Evolutionary conservation across 140 eudicot genomes (phyloP), one percentile per base, ranked within the genome.

Genomic region (Erigeron philadelphicus): DNA sequence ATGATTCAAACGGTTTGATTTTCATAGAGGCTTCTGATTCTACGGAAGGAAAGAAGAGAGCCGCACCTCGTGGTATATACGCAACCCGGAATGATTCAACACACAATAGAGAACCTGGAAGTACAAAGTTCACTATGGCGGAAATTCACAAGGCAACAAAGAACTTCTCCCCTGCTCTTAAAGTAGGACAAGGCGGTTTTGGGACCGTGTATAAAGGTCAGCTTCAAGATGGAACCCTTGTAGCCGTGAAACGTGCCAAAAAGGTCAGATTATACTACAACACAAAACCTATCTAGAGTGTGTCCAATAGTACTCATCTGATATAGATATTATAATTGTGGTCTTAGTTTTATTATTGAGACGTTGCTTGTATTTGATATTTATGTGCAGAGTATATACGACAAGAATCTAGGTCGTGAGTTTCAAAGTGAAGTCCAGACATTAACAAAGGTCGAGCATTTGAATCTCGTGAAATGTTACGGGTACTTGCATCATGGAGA

Each of bases 161-260:
- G 68, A 87, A 85, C 64, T 89, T 93, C 68, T 84, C 95, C 9
- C 96, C 95, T 15, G 64, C 80, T 48, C 79, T 84, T 35, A 93
- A 89, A 79, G 72, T 93, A 53, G 98, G 98, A 63, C 96, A 93
- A 79, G 98, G 98, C 7, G 98, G 96, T 48, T 93, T 86, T 21
- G 98, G 98, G 66, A 93, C 94, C 0, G 98, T 93, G 54, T 93
- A 86, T 74, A 86, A 83, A 72, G 98, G 94, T 66, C 84, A 46
- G 59, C 83, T 93, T 11, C 76, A 66, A 19, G 95, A 93, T 82
- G 96, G 98, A 68, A 86, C 94, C 64, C 70, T 87, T 0, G 90
- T 93, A 57, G 98, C 98, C 2, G 78, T 93, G 5, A 93, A 93
- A 81, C 96, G 98, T 13, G 98, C 98, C 56, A 93, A 87, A 74